Percentiles rank a stretch among this genome's conserved stretches.
These are phyloP conservation scores for Piper longum DNA, from an alignment of 164 flowering plant genomes.

Conservation along the genomic window DNA sequence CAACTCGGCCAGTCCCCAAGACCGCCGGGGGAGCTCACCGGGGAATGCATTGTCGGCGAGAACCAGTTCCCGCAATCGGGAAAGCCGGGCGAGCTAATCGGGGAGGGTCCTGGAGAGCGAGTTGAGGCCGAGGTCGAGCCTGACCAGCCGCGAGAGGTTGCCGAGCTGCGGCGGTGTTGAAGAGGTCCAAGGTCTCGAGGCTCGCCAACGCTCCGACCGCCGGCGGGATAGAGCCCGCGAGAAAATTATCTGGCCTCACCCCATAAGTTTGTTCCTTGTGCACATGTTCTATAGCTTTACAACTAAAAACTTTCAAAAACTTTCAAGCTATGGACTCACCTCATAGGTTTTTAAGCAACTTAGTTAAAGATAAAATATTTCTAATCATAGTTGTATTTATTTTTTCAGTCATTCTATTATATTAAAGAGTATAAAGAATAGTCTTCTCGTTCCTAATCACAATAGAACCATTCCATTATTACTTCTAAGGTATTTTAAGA, in stretches of 20 bases:
- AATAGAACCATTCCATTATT: too few relatives aligned
- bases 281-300: too few relatives aligned
- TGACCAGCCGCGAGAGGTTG: slow-evolving; percentile 33
- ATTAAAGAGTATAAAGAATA: too few relatives aligned
- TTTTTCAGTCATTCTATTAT: too few relatives aligned
- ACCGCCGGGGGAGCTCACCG: slow-evolving; percentile 29
- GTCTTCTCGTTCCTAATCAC: too few relatives aligned
- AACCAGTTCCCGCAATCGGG: slow-evolving; percentile 23
- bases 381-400: too few relatives aligned
- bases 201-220: slow-evolving; percentile 19
- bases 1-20: slow-evolving; percentile 36
- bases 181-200: slow-evolving; percentile 34
- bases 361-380: too few relatives aligned
- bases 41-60: slow-evolving; percentile 30
- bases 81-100: slow-evolving; percentile 22
- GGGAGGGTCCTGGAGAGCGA: slow-evolving; percentile 37
- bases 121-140: slow-evolving; percentile 54
- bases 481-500: too few relatives aligned
- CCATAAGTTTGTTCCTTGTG: too few relatives aligned
- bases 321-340: too few relatives aligned
- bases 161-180: slow-evolving; percentile 46
- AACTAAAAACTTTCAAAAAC: too few relatives aligned
- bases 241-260: slow-evolving; percentile 22
- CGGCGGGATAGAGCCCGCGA: slow-evolving; percentile 41
- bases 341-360: too few relatives aligned